A percentile compares a stretch with the other conserved stretches of the same genome.
Evolutionary conservation across 2,329 filamentous ascomycete genomes (phyloP).

Genomic region (Phoma sp.): DNA sequence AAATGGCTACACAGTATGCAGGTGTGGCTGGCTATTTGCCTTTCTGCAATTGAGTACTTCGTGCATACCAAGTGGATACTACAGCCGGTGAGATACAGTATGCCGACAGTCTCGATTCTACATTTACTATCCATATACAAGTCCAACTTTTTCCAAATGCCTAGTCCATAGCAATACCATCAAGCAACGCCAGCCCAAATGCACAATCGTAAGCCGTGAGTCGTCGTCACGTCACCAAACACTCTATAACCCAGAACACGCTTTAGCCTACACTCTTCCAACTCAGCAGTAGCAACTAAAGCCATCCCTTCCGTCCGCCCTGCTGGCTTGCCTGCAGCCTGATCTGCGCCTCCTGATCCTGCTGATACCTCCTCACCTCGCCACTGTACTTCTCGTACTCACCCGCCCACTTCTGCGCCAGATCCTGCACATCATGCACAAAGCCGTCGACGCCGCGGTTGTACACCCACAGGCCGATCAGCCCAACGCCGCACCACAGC

Average conservation of each 20-base stretch:
- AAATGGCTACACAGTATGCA: too few species aligned
- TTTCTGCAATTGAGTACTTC: too few species aligned
- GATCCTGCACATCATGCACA: slow-evolving; percentile 59
- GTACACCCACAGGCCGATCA: slow-evolving; percentile 63
- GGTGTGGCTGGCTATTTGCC: too few species aligned
- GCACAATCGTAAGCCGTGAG: slow-evolving; percentile 12
- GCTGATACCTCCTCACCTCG: slow-evolving; percentile 35
- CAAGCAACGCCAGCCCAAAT: slow-evolving; percentile 1
- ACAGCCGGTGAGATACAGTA: too few species aligned
- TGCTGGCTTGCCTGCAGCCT: slow-evolving; percentile 28
- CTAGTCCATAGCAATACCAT: slow-evolving; percentile 6
- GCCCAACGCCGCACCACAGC: slow-evolving; percentile 67
- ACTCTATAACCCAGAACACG: neutral
- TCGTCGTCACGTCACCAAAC: neutral
- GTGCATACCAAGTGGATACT: too few species aligned
- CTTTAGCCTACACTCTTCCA: neutral
- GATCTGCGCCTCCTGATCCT: slow-evolving; percentile 35
- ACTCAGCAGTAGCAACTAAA: neutral
- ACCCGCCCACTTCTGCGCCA: slow-evolving; percentile 46
- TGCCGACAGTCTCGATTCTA: neutral
- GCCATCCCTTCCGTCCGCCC: slow-evolving; percentile 13
- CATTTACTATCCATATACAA: neutral
- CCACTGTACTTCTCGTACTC: slow-evolving; percentile 47
- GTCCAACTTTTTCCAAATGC: neutral
- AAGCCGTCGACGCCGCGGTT: slow-evolving; percentile 68